Evolutionary conservation across 2,329 filamentous ascomycete genomes (phyloP).

Genomic region (Sclerotinia spermophila): DNA sequence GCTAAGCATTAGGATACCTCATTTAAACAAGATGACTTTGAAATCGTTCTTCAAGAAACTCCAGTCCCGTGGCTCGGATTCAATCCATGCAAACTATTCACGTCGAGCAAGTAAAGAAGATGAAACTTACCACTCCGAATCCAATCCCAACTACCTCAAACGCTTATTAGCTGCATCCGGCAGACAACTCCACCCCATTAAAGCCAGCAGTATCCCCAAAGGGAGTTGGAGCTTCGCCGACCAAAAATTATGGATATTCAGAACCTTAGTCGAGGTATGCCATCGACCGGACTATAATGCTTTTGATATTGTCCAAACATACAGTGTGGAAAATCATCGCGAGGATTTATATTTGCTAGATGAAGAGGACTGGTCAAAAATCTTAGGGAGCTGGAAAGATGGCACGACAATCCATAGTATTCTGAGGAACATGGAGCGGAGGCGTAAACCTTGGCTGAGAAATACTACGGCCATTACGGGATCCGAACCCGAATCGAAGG

Average conservation of each 20-base stretch:
- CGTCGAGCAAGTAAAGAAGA: neutral
- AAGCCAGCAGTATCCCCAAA: neutral
- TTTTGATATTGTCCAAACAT: neutral
- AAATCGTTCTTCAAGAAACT: neutral
- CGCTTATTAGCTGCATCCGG: neutral
- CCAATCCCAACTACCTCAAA: neutral
- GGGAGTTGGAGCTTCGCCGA: neutral
- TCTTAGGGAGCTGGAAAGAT: neutral
- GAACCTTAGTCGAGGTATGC: neutral
- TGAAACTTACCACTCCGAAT: neutral
- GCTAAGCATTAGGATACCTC: neutral
- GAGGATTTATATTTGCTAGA: neutral
- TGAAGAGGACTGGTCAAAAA: neutral
- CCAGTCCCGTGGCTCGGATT: neutral
- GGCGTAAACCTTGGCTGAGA: too few relatives aligned
- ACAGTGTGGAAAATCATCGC: neutral
- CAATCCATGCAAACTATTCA: neutral
- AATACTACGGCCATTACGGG: neutral
- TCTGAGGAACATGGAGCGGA: neutral
- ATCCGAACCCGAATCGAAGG: neutral
- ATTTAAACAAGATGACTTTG: neutral
- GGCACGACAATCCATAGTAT: neutral
- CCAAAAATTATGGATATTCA: neutral
- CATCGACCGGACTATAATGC: slow-evolving; percentile 2
- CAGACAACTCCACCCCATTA: neutral